Percentiles rank a stretch among this genome's conserved stretches.
Evolutionary conservation across 169 alveolate genomes (phyloP).

Genomic region (Eimeria brunetti): DNA sequence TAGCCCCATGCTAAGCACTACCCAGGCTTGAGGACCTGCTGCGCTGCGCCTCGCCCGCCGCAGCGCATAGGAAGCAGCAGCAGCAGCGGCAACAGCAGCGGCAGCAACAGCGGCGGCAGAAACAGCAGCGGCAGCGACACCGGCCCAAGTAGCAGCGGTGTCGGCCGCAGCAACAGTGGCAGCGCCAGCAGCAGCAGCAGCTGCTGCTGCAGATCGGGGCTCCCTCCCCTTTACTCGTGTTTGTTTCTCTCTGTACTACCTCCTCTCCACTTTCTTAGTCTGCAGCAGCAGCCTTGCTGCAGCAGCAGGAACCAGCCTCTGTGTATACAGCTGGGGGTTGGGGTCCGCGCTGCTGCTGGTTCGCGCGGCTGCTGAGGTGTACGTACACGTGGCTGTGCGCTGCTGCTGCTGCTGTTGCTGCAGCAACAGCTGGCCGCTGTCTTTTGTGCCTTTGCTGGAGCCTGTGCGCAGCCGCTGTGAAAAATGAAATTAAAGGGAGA

Average conservation of each 20-base stretch:
- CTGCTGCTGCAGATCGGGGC: background rate
- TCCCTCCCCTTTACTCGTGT: background rate
- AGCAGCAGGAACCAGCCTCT: too few species aligned
- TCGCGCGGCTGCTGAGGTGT: background rate
- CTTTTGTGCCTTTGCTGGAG: background rate
- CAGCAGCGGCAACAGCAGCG: background rate
- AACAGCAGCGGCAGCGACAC: constrained; percentile 11
- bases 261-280: background rate
- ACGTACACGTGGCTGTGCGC: background rate
- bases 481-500: background rate
- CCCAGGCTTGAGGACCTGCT: background rate
- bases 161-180: background rate
- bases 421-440: background rate
- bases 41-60: background rate
- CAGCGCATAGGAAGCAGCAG: constrained; percentile 11
- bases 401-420: background rate
- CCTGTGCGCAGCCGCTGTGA: background rate
- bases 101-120: background rate
- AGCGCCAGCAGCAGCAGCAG: background rate
- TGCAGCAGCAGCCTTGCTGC: background rate
- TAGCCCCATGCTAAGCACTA: background rate
- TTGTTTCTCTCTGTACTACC: background rate
- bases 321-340: background rate
- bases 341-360: background rate
- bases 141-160: background rate